Percentiles rank a stretch among this genome's conserved stretches.
phyloP scores from a whole-genome alignment of 345 rosid species.

The Populus tremula region DNA sequence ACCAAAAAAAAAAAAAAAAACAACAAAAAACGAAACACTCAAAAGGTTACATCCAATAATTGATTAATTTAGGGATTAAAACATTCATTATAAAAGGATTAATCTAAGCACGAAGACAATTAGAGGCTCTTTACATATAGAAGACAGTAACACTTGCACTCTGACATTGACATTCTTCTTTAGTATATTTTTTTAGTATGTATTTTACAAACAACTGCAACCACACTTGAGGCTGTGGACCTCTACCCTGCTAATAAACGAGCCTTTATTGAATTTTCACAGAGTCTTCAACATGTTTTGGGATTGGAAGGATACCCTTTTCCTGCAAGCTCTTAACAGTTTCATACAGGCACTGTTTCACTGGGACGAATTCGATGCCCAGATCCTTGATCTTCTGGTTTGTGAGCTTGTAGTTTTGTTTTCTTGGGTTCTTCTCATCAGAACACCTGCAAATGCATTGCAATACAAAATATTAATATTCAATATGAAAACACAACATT shows the following conservation, averaged over 20 bases:
- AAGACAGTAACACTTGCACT: not conserved
- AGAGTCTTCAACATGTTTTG: slow-evolving; percentile 37
- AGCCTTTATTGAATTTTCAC: slow-evolving; percentile 15
- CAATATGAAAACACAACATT: no score
- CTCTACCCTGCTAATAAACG: not conserved
- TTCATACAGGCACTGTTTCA: slow-evolving; percentile 76
- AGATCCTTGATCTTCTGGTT: slow-evolving; percentile 74
- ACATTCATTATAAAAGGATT: not conserved
- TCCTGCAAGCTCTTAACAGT: slow-evolving; percentile 89
- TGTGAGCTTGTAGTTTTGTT: slow-evolving; percentile 70
- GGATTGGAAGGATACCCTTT: slow-evolving; percentile 74
- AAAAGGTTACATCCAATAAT: no score
- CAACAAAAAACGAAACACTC: not conserved
- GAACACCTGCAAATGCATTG: slow-evolving; percentile 56
- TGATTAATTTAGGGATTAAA: not conserved
- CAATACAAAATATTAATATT: not conserved
- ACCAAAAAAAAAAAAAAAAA: not conserved
- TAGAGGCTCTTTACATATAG: not conserved
- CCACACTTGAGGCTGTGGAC: no score
- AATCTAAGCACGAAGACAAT: not conserved
- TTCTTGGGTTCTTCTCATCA: slow-evolving; percentile 87
- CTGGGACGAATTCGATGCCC: slow-evolving; percentile 75
- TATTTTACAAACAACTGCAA: not conserved
- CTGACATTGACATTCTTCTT: not conserved
- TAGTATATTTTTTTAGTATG: not conserved